Base-by-base conservation (phyloP, 1,139 yeast species). In the Saccharomyces uvarum region DNA sequence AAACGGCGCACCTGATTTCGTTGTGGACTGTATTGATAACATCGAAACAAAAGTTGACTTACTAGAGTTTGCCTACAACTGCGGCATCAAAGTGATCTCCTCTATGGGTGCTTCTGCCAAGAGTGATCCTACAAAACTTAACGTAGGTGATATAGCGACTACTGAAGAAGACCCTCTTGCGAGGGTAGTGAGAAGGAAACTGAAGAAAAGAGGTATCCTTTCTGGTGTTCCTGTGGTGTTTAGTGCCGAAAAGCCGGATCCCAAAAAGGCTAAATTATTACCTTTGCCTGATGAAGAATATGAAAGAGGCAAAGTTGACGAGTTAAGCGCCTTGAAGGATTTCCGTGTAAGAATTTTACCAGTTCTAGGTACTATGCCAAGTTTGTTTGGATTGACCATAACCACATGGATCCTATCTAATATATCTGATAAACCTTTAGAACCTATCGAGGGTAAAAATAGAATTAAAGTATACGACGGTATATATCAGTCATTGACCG, bases 81-180 rank as follows among this genome's bases (percentile, higher is more conserved):
- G 81, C 50, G 70, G 76, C 1, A 69, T 91, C 46, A 80, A 80
- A 19, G 85, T 89, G 31, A 80, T 93, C 50, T 84, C 96, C 2
- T 88, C 97, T 0, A 95, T 95, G 80, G 99, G 99, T 27, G 98
- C 99, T 1, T 96, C 97, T 5, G 86, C 96, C 64, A 84, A 91
- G 74, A 76, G 96, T 67, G 85, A 95, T 73, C 84, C 96, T 60
- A 79, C 97, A 61, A 70, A 97, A 72, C 77, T 91, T 70, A 78
- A 87, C 71, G 77, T 87, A 47, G 91, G 90, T 13, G 95, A 88
- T 65, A 78, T 89, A 32, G 84, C 88, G 41, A 74, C 75, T 47
- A 81, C 98, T 0, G 93, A 87, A 63, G 99, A 93, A 71, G 99
- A 93, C 69, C 95, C 97, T 3, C 76, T 93, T 54, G 87, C 97